Percentiles rank a stretch among this genome's conserved stretches.
phyloP scores from a whole-genome alignment of 2,329 filamentous ascomycete genomes.

The Lachnum nothofagi region DNA sequence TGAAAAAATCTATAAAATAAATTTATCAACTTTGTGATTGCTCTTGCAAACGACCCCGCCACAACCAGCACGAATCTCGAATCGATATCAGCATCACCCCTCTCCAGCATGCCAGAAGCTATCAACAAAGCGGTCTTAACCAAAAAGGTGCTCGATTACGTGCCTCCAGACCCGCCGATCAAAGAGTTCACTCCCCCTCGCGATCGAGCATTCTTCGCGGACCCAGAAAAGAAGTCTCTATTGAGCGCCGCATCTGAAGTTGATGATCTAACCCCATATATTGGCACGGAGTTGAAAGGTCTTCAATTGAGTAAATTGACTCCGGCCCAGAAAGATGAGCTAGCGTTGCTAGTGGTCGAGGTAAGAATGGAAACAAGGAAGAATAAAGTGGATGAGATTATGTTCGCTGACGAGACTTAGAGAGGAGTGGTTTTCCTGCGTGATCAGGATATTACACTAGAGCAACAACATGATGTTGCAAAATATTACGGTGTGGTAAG shows the following conservation, averaged over 20 bases:
- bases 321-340: constrained; percentile 66
- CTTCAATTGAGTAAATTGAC: constrained; percentile 64
- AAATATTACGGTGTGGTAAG: constrained; percentile 41
- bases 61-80: too few relatives aligned
- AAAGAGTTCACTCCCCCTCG: too few relatives aligned
- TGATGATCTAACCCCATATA: constrained; percentile 53
- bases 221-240: constrained; percentile 39
- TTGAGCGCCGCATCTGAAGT: constrained; percentile 28
- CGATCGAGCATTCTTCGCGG: constrained; percentile 11
- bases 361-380: not conserved
- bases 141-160: too few relatives aligned
- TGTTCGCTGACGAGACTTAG: not conserved
- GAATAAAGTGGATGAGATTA: too few relatives aligned
- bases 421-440: constrained; percentile 49
- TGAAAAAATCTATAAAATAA: too few relatives aligned
- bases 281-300: constrained; percentile 63
- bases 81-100: too few relatives aligned
- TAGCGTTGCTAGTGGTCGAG: constrained; percentile 68
- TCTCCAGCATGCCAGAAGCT: too few relatives aligned
- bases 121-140: too few relatives aligned
- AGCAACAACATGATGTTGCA: constrained; percentile 40
- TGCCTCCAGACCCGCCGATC: too few relatives aligned
- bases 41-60: too few relatives aligned
- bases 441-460: constrained; percentile 41
- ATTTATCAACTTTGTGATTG: too few relatives aligned